Conservation (phyloP, 495 filamentous ascomycete genomes). For the Xeromyces bisporus region DNA sequence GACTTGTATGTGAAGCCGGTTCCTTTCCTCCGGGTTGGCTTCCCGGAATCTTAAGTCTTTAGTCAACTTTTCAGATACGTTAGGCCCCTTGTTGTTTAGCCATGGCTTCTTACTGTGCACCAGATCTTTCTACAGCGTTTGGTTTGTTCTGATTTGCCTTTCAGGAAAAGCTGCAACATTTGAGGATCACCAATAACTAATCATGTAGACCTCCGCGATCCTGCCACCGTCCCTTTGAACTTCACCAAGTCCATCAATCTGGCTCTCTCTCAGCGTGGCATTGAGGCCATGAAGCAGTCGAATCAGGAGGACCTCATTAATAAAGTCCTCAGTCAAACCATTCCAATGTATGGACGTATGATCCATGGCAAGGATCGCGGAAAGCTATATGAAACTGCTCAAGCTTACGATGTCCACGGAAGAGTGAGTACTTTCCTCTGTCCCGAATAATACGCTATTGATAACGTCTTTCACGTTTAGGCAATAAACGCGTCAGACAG, state of each 20-base stretch:
- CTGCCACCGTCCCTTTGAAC: slow-evolving; percentile 71
- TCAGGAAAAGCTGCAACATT: slow-evolving; percentile 11
- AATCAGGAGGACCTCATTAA: slow-evolving; percentile 47
- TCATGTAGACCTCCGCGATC: slow-evolving; percentile 63
- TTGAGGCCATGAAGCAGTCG: slow-evolving; percentile 63
- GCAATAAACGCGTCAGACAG: slow-evolving; percentile 55
- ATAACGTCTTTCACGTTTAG: slow-evolving; percentile 14
- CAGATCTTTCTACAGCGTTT: too few species aligned
- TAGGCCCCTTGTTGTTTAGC: too few species aligned
- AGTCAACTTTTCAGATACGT: too few species aligned
- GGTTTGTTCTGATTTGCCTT: too few species aligned
- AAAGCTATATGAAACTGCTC: slow-evolving; percentile 54
- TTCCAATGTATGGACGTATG: slow-evolving; percentile 96
- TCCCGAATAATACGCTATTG: slow-evolving; percentile 2
- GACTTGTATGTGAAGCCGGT: too few species aligned
- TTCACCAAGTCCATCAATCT: slow-evolving; percentile 98
- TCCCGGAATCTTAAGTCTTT: too few species aligned
- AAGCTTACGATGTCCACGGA: slow-evolving; percentile 82
- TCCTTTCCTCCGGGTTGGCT: too few species aligned
- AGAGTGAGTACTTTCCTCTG: slow-evolving; percentile 51
- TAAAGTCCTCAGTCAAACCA: slow-evolving; percentile 54
- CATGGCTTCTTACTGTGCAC: too few species aligned
- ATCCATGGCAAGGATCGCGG: slow-evolving; percentile 65
- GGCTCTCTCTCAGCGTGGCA: slow-evolving; percentile 84
- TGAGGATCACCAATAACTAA: slow-evolving; percentile 1